Evolutionary conservation across 768 basidiomycete species (phyloP), one percentile per base, ranked within the genome.

Genomic region (Hortiboletus campestris): DNA sequence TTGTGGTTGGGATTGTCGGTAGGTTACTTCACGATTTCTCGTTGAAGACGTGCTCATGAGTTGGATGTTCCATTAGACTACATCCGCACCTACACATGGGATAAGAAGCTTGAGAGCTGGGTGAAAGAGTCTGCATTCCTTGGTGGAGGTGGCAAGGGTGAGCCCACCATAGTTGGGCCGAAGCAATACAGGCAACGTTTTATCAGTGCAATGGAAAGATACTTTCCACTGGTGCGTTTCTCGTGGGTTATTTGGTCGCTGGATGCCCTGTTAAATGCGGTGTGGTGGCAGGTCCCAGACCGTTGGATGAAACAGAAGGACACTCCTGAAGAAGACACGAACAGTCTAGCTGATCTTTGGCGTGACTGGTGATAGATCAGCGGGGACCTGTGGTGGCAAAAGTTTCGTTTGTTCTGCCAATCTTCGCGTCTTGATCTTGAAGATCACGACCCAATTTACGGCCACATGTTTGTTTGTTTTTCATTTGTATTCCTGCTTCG

Each of bases 1-100:
- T 98, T n/a, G 92, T 97, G 12, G 82, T 96, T 42, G 97, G 97
- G 20, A 98, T 99, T 38, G 94, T 99, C 51, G 96, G 96, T 89
- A 73, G 66, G 94, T 77, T 36, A 19, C 19, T 19, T 20, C 29
- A 8, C 16, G 17, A 17, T 22, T 16, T 31, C 36, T 22, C 62
- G 12, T 60, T 53, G 16, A 14, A 32, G 22, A 10, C 6, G 6
- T 54, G 45, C 46, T 68, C 44, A 63, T 32, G 19, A 20, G 42
- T 10, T n/a, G 36, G 20, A 49, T 49, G 13, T 28, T 45, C 44
- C 25, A 3, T 25, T 51, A 95, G 94, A 97, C 70, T 97, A 94
- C 66, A 91, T 96, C 60, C 88, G 94, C 10, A 94, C 94, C 4
- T 96, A 95, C 67, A 96, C 93, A 0, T 97, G 94, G 94, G 97